phyloP scores from a whole-genome alignment of 2,329 filamentous ascomycete species.

The Aphanocladium album region DNA sequence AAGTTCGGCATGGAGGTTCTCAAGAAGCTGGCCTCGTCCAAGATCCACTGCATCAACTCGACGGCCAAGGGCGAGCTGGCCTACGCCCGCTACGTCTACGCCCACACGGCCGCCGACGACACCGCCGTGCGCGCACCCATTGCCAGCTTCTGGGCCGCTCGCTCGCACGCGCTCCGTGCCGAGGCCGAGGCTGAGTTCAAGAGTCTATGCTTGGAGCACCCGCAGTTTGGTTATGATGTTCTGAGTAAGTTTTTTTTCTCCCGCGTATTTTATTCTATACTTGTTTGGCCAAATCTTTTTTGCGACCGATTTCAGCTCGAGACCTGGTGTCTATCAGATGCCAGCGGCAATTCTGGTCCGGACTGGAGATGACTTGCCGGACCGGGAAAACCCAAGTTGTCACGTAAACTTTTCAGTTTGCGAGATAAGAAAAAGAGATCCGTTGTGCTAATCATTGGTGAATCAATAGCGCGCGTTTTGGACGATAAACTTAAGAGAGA shows the following conservation, averaged over 20 bases:
- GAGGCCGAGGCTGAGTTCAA: constrained; percentile 86
- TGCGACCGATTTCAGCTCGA: too few species aligned
- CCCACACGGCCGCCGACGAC: constrained; percentile 65
- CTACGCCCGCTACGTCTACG: constrained; percentile 88
- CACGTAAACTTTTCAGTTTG: too few species aligned
- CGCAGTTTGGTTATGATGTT: constrained; percentile 90
- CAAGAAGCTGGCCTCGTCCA: constrained; percentile 73
- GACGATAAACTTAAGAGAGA: constrained; percentile 64
- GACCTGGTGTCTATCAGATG: background rate
- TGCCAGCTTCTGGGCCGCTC: constrained; percentile 84
- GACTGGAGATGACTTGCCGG: background rate
- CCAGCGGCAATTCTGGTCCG: too few species aligned
- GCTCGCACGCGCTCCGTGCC: constrained; percentile 73
- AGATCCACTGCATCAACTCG: constrained; percentile 87
- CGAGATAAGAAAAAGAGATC: too few species aligned
- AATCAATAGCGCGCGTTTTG: constrained; percentile 51
- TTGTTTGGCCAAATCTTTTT: too few species aligned
- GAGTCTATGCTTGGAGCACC: constrained; percentile 78
- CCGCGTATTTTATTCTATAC: background rate
- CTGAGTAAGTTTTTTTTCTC: constrained; percentile 53
- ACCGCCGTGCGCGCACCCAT: constrained; percentile 72
- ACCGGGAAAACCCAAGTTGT: constrained; percentile 18
- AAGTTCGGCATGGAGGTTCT: constrained; percentile 66
- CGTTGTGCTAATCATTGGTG: constrained; percentile 17
- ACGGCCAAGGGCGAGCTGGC: constrained; percentile 86